Evolutionary conservation across 2,329 filamentous ascomycete species (phyloP).

Genomic region (Alternaria hordeiaustralica): DNA sequence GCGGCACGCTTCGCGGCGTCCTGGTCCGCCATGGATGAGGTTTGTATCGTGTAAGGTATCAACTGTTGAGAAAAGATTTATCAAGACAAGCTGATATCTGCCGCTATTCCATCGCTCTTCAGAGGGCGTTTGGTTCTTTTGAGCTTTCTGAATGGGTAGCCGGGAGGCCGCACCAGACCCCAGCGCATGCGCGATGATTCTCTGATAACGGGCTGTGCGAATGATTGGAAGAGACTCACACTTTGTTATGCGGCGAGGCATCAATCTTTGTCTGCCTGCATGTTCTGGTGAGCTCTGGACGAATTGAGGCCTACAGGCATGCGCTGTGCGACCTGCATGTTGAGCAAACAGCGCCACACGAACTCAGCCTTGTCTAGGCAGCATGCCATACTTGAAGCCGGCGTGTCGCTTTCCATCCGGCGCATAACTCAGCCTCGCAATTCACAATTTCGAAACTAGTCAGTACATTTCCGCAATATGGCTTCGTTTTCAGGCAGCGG

Average conservation of each 20-base stretch:
- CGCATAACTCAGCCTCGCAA: background rate
- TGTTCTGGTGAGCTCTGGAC: slow-evolving; percentile 14
- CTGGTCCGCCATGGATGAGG: slow-evolving; percentile 21
- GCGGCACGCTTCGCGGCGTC: slow-evolving; percentile 33
- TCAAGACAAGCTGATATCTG: background rate
- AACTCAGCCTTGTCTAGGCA: slow-evolving; percentile 37
- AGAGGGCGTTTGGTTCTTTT: background rate
- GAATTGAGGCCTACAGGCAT: slow-evolving; percentile 20
- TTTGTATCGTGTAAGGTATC: background rate
- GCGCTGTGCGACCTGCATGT: slow-evolving; percentile 25
- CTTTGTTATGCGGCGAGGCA: slow-evolving; percentile 19
- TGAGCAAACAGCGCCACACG: slow-evolving; percentile 27
- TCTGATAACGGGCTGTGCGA: slow-evolving; percentile 25
- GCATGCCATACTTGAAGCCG: slow-evolving; percentile 13
- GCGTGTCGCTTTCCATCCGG: background rate
- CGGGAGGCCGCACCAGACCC: slow-evolving; percentile 7
- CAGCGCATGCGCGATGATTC: slow-evolving; percentile 10
- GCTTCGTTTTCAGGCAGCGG: slow-evolving; percentile 5
- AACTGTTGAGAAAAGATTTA: background rate
- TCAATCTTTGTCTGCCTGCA: slow-evolving; percentile 22
- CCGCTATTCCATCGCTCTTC: background rate
- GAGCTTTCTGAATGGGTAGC: background rate
- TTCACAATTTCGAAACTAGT: background rate
- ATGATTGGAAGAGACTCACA: slow-evolving; percentile 31
- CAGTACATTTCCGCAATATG: background rate